Percentiles rank a stretch among this genome's conserved stretches.
phyloP scores from a whole-genome alignment of 257 asterid genomes.

The Ocimum tenuiflorum region DNA sequence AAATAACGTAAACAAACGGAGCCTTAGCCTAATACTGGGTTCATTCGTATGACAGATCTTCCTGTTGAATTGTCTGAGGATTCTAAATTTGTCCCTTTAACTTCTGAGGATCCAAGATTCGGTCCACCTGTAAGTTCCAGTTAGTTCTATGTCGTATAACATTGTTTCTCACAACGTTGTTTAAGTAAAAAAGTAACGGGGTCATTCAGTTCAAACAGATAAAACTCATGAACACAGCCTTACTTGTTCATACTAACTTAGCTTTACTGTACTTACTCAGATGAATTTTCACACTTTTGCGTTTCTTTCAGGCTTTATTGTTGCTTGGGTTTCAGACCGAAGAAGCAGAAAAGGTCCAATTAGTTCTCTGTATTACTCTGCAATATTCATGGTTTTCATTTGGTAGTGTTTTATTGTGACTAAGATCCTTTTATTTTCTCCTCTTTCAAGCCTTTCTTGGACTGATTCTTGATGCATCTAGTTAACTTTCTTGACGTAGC shows the following conservation, averaged over 20 bases:
- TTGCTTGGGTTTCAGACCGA: conserved; percentile 69
- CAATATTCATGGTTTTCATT: background rate
- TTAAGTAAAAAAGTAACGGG: background rate
- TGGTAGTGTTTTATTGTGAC: background rate
- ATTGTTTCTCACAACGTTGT: background rate
- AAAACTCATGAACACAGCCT: background rate
- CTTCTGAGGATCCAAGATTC: conserved; percentile 54
- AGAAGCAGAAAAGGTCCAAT: conserved; percentile 60
- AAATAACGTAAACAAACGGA: background rate
- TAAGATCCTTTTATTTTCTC: background rate
- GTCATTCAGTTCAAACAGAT: background rate
- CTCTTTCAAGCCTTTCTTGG: background rate
- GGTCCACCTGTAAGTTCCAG: conserved; percentile 97
- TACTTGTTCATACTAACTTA: too few relatives aligned
- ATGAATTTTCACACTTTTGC: background rate
- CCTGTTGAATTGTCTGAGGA: conserved; percentile 72
- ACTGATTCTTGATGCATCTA: background rate
- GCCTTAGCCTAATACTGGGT: background rate
- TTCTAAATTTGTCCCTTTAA: conserved; percentile 74
- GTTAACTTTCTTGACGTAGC: background rate
- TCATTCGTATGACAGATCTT: conserved; percentile 33
- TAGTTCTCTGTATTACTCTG: background rate
- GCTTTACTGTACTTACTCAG: background rate
- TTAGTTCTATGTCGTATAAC: conserved; percentile 30
- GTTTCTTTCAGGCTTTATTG: conserved; percentile 61